These are phyloP conservation scores for Schizochytrium sp. DNA, from an alignment of 108 stramenopile species.

Conservation along the genomic window DNA sequence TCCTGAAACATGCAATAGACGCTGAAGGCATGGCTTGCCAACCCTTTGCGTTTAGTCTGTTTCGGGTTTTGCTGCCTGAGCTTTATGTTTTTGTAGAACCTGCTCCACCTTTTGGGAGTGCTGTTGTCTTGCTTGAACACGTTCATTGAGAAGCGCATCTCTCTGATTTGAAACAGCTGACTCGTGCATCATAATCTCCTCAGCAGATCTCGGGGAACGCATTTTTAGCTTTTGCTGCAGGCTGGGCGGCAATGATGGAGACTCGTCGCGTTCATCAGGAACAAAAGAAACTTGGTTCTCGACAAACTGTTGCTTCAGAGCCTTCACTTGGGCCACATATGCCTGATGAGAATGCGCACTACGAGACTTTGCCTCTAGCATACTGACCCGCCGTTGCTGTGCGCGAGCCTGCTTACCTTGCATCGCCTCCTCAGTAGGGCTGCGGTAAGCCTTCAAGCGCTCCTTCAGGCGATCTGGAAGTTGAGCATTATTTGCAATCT, in stretches of 20 bases:
- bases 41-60: not conserved
- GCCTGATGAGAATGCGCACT: slow-evolving; percentile 22
- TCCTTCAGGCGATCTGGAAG: slow-evolving; percentile 11
- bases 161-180: not conserved
- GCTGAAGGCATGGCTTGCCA: too few species aligned
- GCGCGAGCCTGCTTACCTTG: not conserved
- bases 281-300: slow-evolving; percentile 16
- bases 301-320: slow-evolving; percentile 27
- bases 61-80: slow-evolving; percentile 13
- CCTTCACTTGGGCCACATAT: slow-evolving; percentile 16
- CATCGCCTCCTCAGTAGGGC: slow-evolving; percentile 1
- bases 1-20: too few species aligned
- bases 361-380: not conserved
- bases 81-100: slow-evolving; percentile 7
- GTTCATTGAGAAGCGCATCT: not conserved
- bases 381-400: not conserved
- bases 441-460: slow-evolving; percentile 12
- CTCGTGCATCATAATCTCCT: not conserved
- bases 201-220: slow-evolving; percentile 15
- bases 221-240: slow-evolving; percentile 22
- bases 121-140: not conserved
- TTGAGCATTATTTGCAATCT: not conserved
- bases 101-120: slow-evolving; percentile 30
- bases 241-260: not conserved
- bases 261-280: slow-evolving; percentile 10